These are phyloP conservation scores for Rubia balearica DNA, from an alignment of 305 asterid species.

Conservation along the genomic window DNA sequence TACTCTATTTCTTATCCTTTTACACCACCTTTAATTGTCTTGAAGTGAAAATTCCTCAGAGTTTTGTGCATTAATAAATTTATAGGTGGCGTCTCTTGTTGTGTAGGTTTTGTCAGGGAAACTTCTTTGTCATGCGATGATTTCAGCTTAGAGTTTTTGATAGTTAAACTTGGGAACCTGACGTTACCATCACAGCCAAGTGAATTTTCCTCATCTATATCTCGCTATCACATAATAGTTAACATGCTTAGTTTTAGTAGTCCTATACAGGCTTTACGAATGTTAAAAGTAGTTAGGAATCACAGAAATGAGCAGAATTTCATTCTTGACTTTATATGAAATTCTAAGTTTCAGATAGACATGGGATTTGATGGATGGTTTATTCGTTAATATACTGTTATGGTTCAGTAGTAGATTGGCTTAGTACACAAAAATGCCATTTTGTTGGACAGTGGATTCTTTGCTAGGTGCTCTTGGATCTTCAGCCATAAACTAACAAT, in stretches of 20 bases:
- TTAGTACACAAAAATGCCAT: not conserved
- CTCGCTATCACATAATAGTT: not conserved
- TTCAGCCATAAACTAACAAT: not conserved
- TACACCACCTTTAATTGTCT: too few relatives aligned
- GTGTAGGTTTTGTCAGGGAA: not conserved
- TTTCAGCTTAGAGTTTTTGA: not conserved
- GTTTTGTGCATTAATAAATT: not conserved
- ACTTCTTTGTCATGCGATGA: not conserved
- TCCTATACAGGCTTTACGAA: not conserved
- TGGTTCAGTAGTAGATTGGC: not conserved
- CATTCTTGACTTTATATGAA: not conserved
- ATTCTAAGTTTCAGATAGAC: not conserved
- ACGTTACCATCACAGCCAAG: not conserved
- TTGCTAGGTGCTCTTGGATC: not conserved
- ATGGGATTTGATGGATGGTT: not conserved
- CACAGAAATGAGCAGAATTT: not conserved
- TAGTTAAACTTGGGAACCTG: not conserved
- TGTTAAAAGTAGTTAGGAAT: not conserved
- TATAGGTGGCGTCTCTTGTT: not conserved
- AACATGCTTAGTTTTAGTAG: not conserved
- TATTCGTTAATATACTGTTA: not conserved
- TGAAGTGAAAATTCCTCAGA: not conserved
- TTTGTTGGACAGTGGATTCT: slow-evolving; percentile 3
- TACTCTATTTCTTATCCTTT: not conserved
- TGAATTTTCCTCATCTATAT: not conserved